Conservation (phyloP, 768 basidiomycete species). For the Mycena sanguinolenta region DNA sequence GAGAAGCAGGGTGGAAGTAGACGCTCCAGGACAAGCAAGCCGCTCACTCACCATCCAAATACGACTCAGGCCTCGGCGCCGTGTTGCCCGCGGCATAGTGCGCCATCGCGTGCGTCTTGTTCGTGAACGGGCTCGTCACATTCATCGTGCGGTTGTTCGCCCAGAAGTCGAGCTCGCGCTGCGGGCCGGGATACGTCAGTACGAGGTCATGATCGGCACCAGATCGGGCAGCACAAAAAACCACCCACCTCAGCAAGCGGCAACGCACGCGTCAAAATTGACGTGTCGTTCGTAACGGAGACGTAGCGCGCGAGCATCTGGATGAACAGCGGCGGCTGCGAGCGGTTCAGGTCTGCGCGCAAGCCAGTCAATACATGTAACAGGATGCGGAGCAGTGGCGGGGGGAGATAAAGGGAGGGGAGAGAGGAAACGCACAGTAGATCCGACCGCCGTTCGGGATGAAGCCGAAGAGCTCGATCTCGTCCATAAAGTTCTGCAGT, state of each 20-base stretch:
- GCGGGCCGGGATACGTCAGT: not conserved
- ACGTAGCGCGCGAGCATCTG: conserved; percentile 95
- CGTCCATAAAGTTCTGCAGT: conserved; percentile 95
- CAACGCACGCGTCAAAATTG: conserved; percentile 85
- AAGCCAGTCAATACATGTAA: not conserved
- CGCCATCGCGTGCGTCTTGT: conserved; percentile 73
- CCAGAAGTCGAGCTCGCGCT: conserved; percentile 93
- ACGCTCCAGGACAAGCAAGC: not conserved
- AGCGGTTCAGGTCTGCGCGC: conserved; percentile 80
- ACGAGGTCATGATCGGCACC: too few relatives aligned
- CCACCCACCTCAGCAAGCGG: conserved; percentile 80
- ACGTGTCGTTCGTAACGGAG: conserved; percentile 73
- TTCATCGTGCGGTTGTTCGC: conserved; percentile 73
- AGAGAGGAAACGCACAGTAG: conserved; percentile 68
- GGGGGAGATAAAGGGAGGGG: too few relatives aligned
- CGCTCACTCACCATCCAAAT: conserved; percentile 64
- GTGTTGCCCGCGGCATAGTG: conserved; percentile 85
- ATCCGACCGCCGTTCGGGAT: conserved; percentile 95
- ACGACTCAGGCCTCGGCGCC: conserved; percentile 92
- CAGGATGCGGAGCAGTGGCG: too few relatives aligned
- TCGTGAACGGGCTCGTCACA: conserved; percentile 80
- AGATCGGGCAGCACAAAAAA: too few relatives aligned
- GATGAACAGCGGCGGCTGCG: conserved; percentile 93
- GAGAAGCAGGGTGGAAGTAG: too few relatives aligned
- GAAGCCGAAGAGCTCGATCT: conserved; percentile 86